A percentile compares a stretch with the other conserved stretches of the same genome.
Conservation (phyloP, 1,284 basidiomycete genomes). For the Austroboletus novae-zelandiae region DNA sequence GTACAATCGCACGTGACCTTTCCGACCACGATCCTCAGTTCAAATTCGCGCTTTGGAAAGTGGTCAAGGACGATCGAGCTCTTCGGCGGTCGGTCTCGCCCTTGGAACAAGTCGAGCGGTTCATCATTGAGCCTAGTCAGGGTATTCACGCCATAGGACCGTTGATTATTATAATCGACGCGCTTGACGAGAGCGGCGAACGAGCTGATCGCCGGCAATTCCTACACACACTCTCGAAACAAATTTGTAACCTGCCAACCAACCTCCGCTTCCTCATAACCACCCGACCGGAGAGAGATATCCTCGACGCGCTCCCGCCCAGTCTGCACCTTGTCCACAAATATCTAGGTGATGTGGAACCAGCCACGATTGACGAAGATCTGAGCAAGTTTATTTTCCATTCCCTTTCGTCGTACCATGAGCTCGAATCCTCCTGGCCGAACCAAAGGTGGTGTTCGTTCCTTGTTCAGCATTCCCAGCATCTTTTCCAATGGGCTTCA, state of each 20-base stretch:
- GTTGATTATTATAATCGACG: neutral
- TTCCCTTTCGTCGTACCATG: neutral
- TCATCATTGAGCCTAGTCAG: neutral
- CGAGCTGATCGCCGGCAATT: neutral
- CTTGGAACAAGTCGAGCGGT: neutral
- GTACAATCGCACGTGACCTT: neutral
- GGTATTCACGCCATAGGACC: neutral
- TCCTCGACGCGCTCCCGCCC: neutral
- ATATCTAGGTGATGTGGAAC: neutral
- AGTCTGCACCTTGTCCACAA: neutral
- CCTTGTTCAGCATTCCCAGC: neutral
- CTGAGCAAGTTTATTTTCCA: neutral
- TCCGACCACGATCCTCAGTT: neutral
- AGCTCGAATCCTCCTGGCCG: neutral
- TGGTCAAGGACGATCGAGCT: neutral
- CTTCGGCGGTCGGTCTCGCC: neutral
- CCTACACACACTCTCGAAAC: neutral
- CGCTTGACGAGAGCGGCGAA: neutral
- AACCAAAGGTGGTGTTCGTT: conserved; percentile 1
- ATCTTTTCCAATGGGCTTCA: neutral
- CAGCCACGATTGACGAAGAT: neutral
- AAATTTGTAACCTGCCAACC: neutral
- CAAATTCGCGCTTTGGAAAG: neutral
- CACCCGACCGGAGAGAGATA: neutral
- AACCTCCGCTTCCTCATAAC: neutral